phyloP scores from a whole-genome alignment of 1,284 basidiomycete genomes.

The Caloboletus firmus region DNA sequence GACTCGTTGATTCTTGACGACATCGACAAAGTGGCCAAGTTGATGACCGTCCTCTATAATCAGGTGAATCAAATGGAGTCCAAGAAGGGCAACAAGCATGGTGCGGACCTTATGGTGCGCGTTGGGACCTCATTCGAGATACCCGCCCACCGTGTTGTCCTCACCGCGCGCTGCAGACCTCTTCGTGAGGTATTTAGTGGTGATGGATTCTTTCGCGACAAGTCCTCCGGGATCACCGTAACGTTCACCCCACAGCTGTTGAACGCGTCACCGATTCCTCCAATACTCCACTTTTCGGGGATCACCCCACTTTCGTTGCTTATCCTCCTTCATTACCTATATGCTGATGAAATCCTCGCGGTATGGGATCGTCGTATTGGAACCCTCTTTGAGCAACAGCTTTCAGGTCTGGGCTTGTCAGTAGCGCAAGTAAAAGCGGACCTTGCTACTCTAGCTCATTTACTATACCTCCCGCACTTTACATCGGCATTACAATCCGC shows the following conservation, averaged over 20 bases:
- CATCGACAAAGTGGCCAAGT: conserved; percentile 42
- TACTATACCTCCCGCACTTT: conserved; percentile 58
- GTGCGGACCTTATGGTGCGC: conserved; percentile 64
- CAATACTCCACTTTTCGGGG: conserved; percentile 45
- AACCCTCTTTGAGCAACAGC: conserved; percentile 44
- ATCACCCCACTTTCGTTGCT: conserved; percentile 69
- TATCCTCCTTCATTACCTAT: conserved; percentile 83
- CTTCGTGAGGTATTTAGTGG: conserved; percentile 50
- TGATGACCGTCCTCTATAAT: conserved; percentile 42
- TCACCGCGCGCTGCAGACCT: conserved; percentile 59
- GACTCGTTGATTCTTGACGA: conserved; percentile 51
- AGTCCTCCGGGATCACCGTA: conserved; percentile 36
- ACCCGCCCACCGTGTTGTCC: conserved; percentile 66
- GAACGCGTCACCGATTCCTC: conserved; percentile 7
- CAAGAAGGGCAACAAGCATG: conserved; percentile 38
- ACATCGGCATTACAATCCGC: conserved; percentile 53
- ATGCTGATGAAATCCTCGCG: conserved; percentile 81
- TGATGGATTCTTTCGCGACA: conserved; percentile 31
- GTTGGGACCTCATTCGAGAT: conserved; percentile 44
- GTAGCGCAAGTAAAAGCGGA: conserved; percentile 61
- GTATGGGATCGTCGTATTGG: conserved; percentile 84
- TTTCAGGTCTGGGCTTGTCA: conserved; percentile 43
- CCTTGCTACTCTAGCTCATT: conserved; percentile 51
- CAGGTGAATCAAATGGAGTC: conserved; percentile 22
- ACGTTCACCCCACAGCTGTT: conserved; percentile 12